Percentiles rank a stretch among this genome's conserved stretches.
These are phyloP conservation scores for Phellopilus nigrolimitatus DNA, from an alignment of 1,284 basidiomycete species.

Conservation along the genomic window DNA sequence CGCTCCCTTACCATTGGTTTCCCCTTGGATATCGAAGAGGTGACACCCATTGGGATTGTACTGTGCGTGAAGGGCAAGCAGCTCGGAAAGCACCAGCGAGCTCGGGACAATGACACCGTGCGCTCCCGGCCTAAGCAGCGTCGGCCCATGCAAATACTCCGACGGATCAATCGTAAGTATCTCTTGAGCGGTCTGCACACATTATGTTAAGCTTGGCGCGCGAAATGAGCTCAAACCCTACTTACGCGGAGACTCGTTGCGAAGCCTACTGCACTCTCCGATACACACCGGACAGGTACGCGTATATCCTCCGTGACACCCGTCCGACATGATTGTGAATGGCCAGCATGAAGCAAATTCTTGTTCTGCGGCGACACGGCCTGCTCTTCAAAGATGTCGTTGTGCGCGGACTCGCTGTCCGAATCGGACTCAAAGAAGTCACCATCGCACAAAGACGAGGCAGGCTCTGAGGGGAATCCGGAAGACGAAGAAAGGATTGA, in stretches of 20 bases:
- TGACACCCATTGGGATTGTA: not conserved
- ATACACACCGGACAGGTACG: not conserved
- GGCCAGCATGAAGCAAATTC: not conserved
- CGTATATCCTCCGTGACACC: not conserved
- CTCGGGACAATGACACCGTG: slow-evolving; percentile 10
- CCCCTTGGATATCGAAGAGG: slow-evolving; percentile 1
- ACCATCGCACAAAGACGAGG: slow-evolving; percentile 9
- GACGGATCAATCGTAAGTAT: slow-evolving; percentile 4
- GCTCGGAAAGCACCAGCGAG: not conserved
- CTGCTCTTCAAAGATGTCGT: not conserved
- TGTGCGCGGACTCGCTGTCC: slow-evolving; percentile 2
- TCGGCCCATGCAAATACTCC: not conserved
- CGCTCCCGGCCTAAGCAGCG: slow-evolving; percentile 1
- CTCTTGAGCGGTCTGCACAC: not conserved
- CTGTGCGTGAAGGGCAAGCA: not conserved
- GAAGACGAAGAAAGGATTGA: slow-evolving; percentile 4
- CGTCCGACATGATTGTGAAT: not conserved
- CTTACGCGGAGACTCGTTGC: not conserved
- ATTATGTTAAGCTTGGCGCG: not conserved
- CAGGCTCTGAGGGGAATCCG: slow-evolving; percentile 6
- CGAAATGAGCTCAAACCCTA: not conserved
- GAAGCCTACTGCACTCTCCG: not conserved
- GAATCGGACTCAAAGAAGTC: slow-evolving; percentile 1
- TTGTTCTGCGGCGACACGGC: no score
- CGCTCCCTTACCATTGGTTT: not conserved